These are phyloP conservation scores for Botrytis pseudocinerea DNA, from an alignment of 2,329 filamentous ascomycete genomes.

Conservation along the genomic window DNA sequence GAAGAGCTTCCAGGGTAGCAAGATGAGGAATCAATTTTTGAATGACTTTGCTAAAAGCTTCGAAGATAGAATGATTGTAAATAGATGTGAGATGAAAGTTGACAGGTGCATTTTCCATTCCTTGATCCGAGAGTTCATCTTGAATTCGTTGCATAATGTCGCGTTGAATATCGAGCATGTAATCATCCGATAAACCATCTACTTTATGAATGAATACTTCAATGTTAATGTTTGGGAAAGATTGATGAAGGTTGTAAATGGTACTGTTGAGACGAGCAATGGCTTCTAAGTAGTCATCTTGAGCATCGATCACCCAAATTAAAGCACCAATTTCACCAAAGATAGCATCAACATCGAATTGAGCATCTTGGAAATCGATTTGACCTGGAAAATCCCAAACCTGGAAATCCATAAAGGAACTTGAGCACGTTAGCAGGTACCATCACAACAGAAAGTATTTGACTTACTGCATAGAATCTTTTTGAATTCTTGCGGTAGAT, in stretches of 20 bases:
- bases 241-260: slow-evolving; percentile 83
- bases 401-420: slow-evolving; percentile 99
- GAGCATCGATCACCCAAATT: slow-evolving; percentile 98
- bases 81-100: slow-evolving; percentile 97
- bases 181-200: slow-evolving; percentile 95
- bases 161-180: slow-evolving; percentile 91
- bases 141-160: slow-evolving; percentile 96
- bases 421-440: slow-evolving; percentile 43
- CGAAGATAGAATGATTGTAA: slow-evolving; percentile 98
- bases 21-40: slow-evolving; percentile 95
- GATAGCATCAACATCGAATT: slow-evolving; percentile 88
- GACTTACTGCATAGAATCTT: slow-evolving; percentile 89
- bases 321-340: slow-evolving; percentile 92
- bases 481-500: slow-evolving; percentile 90
- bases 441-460: not conserved
- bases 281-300: slow-evolving; percentile 95
- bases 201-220: slow-evolving; percentile 99
- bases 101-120: slow-evolving; percentile 89
- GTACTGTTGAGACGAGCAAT: slow-evolving; percentile 84
- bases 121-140: slow-evolving; percentile 90
- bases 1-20: slow-evolving; percentile 86
- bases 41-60: slow-evolving; percentile 97
- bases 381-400: slow-evolving; percentile 98
- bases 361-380: slow-evolving; percentile 86
- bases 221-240: slow-evolving; percentile 91